Evolutionary conservation across 257 asterid genomes (phyloP).

Genomic region (Paulownia fortunei): DNA sequence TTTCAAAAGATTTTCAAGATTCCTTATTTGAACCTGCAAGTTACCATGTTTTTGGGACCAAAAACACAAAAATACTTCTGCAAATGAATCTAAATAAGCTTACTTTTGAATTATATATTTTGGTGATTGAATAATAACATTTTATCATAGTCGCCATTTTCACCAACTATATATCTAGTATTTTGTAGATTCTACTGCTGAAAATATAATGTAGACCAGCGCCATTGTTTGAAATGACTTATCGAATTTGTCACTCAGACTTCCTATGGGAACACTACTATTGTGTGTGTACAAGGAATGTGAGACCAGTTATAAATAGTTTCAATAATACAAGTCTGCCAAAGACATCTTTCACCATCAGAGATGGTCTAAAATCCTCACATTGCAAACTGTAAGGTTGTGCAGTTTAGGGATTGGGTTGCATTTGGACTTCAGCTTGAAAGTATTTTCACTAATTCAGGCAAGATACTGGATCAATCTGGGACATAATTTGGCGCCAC

Average conservation of each 20-base stretch:
- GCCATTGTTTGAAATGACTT: not conserved
- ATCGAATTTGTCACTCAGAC: not conserved
- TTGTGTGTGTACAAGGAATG: not conserved
- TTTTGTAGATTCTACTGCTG: not conserved
- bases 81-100: no score
- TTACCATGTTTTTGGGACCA: no score
- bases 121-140: no score
- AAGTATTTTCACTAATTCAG: not conserved
- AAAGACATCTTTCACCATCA: not conserved
- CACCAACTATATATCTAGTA: no score
- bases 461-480: conserved; percentile 42
- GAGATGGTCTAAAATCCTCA: not conserved
- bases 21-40: no score
- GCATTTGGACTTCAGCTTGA: not conserved
- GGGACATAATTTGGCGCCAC: conserved; percentile 90
- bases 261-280: not conserved
- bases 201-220: not conserved
- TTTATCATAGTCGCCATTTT: no score
- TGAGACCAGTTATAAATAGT: not conserved
- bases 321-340: not conserved
- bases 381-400: not conserved
- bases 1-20: no score
- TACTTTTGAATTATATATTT: no score
- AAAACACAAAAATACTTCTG: no score
- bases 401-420: no score